These are phyloP conservation scores for Notholithocarpus densiflorus DNA, from an alignment of 306 rosid genomes.

Conservation along the genomic window DNA sequence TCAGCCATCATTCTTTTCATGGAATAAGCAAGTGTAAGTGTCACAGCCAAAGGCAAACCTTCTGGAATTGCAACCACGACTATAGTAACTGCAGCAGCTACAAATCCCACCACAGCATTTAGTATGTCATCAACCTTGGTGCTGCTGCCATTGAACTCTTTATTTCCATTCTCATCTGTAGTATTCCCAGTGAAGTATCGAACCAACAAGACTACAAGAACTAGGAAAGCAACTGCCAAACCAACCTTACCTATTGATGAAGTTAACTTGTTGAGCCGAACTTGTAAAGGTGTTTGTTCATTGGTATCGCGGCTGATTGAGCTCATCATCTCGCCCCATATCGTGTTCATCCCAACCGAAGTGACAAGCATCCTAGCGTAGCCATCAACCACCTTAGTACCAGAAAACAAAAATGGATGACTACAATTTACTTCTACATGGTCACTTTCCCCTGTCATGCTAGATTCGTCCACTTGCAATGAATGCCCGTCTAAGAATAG, in stretches of 20 bases:
- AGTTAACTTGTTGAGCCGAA: constrained; percentile 13
- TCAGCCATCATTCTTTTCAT: constrained; percentile 54
- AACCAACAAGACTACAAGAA: constrained; percentile 21
- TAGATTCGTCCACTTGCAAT: constrained; percentile 28
- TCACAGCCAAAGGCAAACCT: constrained; percentile 40
- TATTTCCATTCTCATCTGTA: constrained; percentile 18
- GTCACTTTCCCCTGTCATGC: constrained; percentile 44
- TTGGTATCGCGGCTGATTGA: constrained; percentile 7
- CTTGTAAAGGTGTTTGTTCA: constrained; percentile 30
- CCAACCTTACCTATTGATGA: constrained; percentile 25
- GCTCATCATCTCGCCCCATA: constrained; percentile 27
- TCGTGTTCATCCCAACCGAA: constrained; percentile 28
- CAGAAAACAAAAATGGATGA: constrained; percentile 33
- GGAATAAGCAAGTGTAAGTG: constrained; percentile 39
- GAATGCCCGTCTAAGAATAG: constrained; percentile 32
- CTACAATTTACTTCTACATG: constrained; percentile 22
- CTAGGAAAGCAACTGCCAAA: constrained; percentile 29
- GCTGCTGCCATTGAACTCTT: constrained; percentile 13
- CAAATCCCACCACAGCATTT: constrained; percentile 17
- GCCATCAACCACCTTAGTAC: constrained; percentile 38
- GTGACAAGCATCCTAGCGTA: constrained; percentile 36
- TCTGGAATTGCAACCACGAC: constrained; percentile 52
- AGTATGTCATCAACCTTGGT: constrained; percentile 14
- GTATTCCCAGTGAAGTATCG: constrained; percentile 26
- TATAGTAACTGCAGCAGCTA: constrained; percentile 36